phyloP scores from a whole-genome alignment of 352 stramenopile species.

The Bremia lactucae region DNA sequence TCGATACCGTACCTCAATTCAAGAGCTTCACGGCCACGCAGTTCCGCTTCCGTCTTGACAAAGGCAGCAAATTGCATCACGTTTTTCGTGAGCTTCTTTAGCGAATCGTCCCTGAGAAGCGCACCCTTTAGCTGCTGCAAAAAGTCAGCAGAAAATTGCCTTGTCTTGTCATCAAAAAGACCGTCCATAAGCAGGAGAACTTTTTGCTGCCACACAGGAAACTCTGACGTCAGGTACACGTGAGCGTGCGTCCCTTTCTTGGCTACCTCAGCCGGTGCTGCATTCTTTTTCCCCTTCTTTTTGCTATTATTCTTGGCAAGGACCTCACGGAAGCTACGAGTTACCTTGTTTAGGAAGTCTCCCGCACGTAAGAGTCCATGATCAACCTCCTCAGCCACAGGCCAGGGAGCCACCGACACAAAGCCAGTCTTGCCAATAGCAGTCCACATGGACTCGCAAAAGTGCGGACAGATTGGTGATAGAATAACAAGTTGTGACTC shows the following conservation, averaged over 20 bases:
- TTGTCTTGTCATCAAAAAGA: conserved; percentile 45
- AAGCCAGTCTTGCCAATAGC: conserved; percentile 88
- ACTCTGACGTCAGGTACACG: conserved; percentile 79
- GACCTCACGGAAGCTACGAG: conserved; percentile 86
- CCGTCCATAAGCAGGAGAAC: conserved; percentile 76
- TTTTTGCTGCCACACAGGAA: conserved; percentile 78
- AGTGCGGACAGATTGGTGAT: conserved; percentile 94
- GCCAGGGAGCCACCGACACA: conserved; percentile 86
- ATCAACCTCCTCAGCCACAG: conserved; percentile 78
- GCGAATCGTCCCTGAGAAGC: conserved; percentile 56
- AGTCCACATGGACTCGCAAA: conserved; percentile 89
- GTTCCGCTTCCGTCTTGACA: conserved; percentile 87
- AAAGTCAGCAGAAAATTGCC: conserved; percentile 72
- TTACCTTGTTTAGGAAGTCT: conserved; percentile 88
- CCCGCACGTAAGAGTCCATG: conserved; percentile 87
- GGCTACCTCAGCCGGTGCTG: conserved; percentile 42
- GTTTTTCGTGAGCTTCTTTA: conserved; percentile 89
- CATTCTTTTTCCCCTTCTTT: conserved; percentile 86
- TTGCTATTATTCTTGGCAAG: conserved; percentile 64
- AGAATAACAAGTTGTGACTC: conserved; percentile 91
- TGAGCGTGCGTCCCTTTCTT: conserved; percentile 85
- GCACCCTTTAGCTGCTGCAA: conserved; percentile 82
- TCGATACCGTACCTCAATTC: conserved; percentile 66
- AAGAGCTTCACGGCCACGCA: conserved; percentile 88
- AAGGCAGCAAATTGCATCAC: conserved; percentile 97